Evolutionary conservation across 164 flowering plant species (phyloP), one percentile per base, ranked within the genome.

Genomic region (Piper betle): DNA sequence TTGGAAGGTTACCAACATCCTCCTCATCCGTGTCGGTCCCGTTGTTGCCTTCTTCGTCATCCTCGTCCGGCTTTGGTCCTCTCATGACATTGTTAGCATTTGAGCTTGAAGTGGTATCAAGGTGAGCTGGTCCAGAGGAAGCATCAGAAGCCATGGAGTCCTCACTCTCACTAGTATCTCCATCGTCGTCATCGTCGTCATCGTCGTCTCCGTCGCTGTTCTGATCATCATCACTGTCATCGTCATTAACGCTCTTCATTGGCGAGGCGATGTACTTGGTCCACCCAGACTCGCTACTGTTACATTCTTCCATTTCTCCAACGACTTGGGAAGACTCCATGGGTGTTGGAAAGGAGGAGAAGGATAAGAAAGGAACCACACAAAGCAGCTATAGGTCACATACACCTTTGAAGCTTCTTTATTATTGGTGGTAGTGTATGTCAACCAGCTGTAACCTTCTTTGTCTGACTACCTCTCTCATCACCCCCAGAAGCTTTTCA

Each of bases 81-180:
- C 12, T 61, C 11, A 0, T 46, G 50, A 4, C 50, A 9, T 46
- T 46, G 12, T 46, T 9, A 12, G 15, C 50, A 6, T 5, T 46
- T 2, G 50, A 46, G 25, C 20, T 25, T 25, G 33, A 52, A 12
- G 56, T 56, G 12, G 63, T 65, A 13, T 72, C 71, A 37, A 25
- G 74, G 52, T 73, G 71, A 42, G 71, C 74, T 10, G 88, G 86
- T 37, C 85, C 87, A 11, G 96, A 86, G 16, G 92, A 84, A 16
- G 96, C 96, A 73, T 88, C 96, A 20, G 96, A 88, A 38, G 79
- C 85, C 96, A 88, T 82, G 0, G 92, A 86, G 62, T 88, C 92
- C 69, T 86, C 92, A n/a, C 84, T 83, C 16, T 77, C 68, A 16
- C 62, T 73, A 55, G 46, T 69, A 52, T 53, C 63, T 9, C 38